Evolutionary conservation across 2,329 filamentous ascomycete species (phyloP).

Genomic region (Calonectria leucothoes): DNA sequence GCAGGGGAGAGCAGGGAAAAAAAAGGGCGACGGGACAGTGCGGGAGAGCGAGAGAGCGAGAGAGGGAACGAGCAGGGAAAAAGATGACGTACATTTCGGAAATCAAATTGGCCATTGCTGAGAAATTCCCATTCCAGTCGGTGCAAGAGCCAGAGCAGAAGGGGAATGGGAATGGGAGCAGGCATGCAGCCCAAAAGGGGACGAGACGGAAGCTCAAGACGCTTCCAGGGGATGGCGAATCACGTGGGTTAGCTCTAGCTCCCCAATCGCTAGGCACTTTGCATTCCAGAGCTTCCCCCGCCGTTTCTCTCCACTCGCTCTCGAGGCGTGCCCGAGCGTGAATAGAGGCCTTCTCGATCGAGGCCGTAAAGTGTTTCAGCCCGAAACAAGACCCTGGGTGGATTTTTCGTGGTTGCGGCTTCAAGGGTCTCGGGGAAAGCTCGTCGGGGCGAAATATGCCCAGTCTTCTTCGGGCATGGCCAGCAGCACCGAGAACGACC

Average conservation of each 20-base stretch:
- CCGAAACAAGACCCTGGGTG: background rate
- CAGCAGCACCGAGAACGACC: background rate
- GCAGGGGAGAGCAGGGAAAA: background rate
- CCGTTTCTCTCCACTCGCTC: background rate
- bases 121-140: background rate
- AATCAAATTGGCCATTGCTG: background rate
- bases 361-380: background rate
- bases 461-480: background rate
- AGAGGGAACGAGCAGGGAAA: background rate
- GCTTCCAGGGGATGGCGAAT: background rate
- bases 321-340: background rate
- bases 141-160: background rate
- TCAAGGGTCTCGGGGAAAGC: no score
- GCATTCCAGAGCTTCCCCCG: background rate
- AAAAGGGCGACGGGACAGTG: background rate
- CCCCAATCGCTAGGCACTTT: background rate
- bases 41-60: background rate
- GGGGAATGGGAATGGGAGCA: conserved; percentile 2
- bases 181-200: background rate
- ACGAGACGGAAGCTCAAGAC: background rate
- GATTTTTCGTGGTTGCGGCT: background rate
- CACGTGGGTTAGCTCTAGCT: background rate
- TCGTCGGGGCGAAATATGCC: background rate
- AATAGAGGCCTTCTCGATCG: background rate
- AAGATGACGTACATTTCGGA: background rate